These are phyloP conservation scores for Penicillium psychrofluorescens DNA, from an alignment of 495 filamentous ascomycete species.

Conservation along the genomic window DNA sequence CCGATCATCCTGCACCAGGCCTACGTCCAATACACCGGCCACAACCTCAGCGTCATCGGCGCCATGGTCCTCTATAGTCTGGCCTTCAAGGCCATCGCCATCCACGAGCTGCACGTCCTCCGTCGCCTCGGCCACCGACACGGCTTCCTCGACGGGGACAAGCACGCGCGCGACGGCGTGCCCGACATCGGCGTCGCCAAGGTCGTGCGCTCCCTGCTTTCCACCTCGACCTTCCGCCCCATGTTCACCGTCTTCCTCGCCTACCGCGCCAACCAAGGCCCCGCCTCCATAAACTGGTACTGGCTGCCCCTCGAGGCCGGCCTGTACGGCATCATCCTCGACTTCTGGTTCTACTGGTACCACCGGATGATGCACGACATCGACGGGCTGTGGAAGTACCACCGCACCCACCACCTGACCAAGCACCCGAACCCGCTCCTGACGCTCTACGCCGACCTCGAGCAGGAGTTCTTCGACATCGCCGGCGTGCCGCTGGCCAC, in stretches of 20 bases:
- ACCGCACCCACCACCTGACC: slow-evolving; percentile 34
- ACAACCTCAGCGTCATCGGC: slow-evolving; percentile 14
- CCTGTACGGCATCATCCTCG: slow-evolving; percentile 29
- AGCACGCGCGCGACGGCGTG: slow-evolving; percentile 30
- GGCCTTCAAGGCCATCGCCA: slow-evolving; percentile 23
- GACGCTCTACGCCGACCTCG: slow-evolving; percentile 26
- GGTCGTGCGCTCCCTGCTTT: slow-evolving; percentile 20
- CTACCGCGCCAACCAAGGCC: slow-evolving; percentile 15
- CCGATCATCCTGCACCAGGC: slow-evolving; percentile 21
- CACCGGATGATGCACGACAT: slow-evolving; percentile 30
- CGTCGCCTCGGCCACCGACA: slow-evolving; percentile 20
- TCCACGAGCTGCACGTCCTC: slow-evolving; percentile 24
- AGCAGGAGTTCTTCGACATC: slow-evolving; percentile 35
- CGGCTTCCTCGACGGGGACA: slow-evolving; percentile 32
- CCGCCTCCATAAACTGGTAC: slow-evolving; percentile 17
- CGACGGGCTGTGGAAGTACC: slow-evolving; percentile 28
- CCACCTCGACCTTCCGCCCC: slow-evolving; percentile 24
- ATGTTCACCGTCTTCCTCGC: slow-evolving; percentile 26
- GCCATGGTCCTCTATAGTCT: slow-evolving; percentile 22
- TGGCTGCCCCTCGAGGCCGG: slow-evolving; percentile 25
- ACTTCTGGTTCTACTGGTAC: slow-evolving; percentile 40
- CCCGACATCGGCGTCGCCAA: slow-evolving; percentile 27
- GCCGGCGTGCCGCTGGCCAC: slow-evolving; percentile 27
- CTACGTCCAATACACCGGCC: slow-evolving; percentile 19
- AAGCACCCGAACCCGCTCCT: slow-evolving; percentile 33